phyloP scores from a whole-genome alignment of 208 protist species.

The Lotmaria passim region DNA sequence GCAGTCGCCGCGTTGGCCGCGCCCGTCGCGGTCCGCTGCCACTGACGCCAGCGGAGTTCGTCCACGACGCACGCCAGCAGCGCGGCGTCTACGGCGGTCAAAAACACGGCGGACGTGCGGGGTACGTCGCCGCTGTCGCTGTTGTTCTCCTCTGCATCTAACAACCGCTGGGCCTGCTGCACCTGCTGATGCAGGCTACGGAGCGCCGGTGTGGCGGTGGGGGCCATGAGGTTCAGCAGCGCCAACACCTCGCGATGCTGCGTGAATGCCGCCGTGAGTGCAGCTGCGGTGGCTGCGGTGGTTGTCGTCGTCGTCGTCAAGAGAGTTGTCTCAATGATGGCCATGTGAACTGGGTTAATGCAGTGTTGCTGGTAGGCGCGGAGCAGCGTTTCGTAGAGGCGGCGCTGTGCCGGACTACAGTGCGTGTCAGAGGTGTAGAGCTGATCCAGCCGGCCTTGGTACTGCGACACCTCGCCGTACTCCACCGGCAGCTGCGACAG shows the following conservation, averaged over 20 bases:
- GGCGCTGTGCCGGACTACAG: conserved; percentile 33
- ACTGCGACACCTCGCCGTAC: conserved; percentile 14
- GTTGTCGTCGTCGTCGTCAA: not conserved
- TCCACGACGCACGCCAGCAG: conserved; percentile 32
- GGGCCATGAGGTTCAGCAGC: conserved; percentile 25
- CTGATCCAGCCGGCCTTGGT: conserved; percentile 21
- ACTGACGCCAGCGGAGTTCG: conserved; percentile 34
- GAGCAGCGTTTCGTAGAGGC: conserved; percentile 43
- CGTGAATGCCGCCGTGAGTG: conserved; percentile 4
- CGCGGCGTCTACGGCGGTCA: conserved; percentile 25
- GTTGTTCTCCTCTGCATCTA: conserved; percentile 25
- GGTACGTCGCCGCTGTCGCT: not conserved
- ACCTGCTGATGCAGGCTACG: conserved; percentile 7
- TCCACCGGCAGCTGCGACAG: conserved; percentile 17
- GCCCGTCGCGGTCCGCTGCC: conserved; percentile 1
- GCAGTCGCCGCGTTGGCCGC: not conserved
- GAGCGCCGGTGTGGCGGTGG: conserved; percentile 13
- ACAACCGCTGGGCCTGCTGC: conserved; percentile 9
- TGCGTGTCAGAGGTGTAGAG: conserved; percentile 12
- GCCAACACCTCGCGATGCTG: conserved; percentile 30
- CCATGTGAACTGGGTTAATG: conserved; percentile 60
- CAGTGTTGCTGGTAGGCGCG: conserved; percentile 40
- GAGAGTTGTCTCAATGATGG: conserved; percentile 35
- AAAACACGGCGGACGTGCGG: conserved; percentile 15
- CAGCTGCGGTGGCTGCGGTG: not conserved